Conservation (phyloP, 78 protist genomes). For the Pigoraptor vietnamica region DNA sequence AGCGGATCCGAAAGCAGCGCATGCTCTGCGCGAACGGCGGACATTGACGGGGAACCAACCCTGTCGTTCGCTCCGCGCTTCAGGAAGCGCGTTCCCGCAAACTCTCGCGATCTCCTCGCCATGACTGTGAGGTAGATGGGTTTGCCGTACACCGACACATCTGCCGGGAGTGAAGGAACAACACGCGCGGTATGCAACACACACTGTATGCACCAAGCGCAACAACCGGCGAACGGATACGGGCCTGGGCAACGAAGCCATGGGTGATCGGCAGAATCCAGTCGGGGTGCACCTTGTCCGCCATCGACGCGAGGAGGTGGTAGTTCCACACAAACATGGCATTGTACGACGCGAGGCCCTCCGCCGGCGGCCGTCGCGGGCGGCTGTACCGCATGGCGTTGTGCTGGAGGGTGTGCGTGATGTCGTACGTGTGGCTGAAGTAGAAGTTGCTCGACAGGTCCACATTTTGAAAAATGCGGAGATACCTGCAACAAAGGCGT, state of each 20-base stretch:
- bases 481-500: background rate
- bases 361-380: background rate
- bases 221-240: too few species aligned
- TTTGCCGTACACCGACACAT: background rate
- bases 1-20: background rate
- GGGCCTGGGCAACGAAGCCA: conserved; percentile 75
- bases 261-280: conserved; percentile 80
- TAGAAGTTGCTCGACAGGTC: conserved; percentile 78
- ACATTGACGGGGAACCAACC: background rate
- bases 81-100: conserved; percentile 95
- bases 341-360: background rate
- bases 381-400: conserved; percentile 40
- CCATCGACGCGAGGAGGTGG: conserved; percentile 35
- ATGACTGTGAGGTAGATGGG: conserved; percentile 65
- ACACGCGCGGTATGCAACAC: too few species aligned
- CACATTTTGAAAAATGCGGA: conserved; percentile 25
- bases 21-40: too few species aligned
- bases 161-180: background rate
- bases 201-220: too few species aligned
- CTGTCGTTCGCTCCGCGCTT: conserved; percentile 89
- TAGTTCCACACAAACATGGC: conserved; percentile 83
- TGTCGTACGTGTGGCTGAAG: conserved; percentile 87
- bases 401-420: conserved; percentile 73
- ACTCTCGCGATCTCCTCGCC: conserved; percentile 86
- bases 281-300: background rate